These are phyloP conservation scores for Cardiospermum halicacabum DNA, from an alignment of 345 rosid species.

Conservation along the genomic window DNA sequence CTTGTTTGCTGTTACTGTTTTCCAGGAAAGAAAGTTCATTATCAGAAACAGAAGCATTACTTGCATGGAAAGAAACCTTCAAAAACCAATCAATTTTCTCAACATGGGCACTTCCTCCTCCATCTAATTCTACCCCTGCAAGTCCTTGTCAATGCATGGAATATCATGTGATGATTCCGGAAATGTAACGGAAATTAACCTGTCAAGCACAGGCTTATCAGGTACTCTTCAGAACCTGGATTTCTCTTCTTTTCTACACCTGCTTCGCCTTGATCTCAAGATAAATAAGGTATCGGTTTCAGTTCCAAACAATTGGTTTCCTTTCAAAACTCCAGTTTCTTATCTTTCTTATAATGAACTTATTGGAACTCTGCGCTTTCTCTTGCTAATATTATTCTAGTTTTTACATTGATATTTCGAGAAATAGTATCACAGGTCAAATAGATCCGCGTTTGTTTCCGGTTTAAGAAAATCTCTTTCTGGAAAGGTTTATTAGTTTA, in stretches of 20 bases:
- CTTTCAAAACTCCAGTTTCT: slow-evolving; percentile 22
- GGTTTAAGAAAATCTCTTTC: no score
- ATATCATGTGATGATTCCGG: neutral
- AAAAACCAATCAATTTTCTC: neutral
- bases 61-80: neutral
- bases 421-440: slow-evolving; percentile 13
- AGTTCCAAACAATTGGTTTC: slow-evolving; percentile 21
- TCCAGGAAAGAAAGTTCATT: neutral
- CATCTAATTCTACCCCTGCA: neutral
- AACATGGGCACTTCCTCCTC: neutral
- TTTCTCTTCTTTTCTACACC: slow-evolving; percentile 24
- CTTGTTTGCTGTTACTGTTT: neutral
- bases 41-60: neutral
- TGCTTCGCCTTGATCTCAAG: slow-evolving; percentile 19
- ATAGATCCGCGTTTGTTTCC: slow-evolving; percentile 9
- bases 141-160: neutral
- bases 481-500: neutral
- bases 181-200: slow-evolving; percentile 17
- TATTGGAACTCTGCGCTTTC: slow-evolving; percentile 16
- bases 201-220: slow-evolving; percentile 6
- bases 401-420: slow-evolving; percentile 24
- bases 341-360: slow-evolving; percentile 20
- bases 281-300: slow-evolving; percentile 15
- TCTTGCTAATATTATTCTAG: slow-evolving; percentile 22
- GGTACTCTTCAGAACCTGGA: slow-evolving; percentile 21